Evolutionary conservation across 2,329 filamentous ascomycete species (phyloP).

Genomic region (Neopestalotiopsis clavispora): DNA sequence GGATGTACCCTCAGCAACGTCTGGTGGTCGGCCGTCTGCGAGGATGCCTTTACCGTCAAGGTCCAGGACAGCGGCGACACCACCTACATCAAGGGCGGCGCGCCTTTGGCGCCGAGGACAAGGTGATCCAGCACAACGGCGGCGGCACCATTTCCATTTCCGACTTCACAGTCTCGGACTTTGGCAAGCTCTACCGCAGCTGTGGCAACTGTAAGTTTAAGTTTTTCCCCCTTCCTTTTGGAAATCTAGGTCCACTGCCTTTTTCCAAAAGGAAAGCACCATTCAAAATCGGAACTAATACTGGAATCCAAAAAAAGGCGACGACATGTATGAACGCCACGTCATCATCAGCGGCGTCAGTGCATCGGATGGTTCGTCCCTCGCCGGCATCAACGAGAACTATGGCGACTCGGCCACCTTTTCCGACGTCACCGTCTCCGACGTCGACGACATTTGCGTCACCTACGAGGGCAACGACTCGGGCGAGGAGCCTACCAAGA

Average conservation of each 20-base stretch:
- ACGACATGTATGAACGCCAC: constrained; percentile 34
- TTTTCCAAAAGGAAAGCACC: background rate
- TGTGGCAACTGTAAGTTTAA: constrained; percentile 46
- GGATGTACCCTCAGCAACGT: constrained; percentile 35
- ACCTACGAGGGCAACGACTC: constrained; percentile 26
- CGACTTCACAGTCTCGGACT: constrained; percentile 42
- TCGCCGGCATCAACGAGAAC: constrained; percentile 42
- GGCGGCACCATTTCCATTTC: constrained; percentile 20
- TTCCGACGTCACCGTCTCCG: constrained; percentile 24
- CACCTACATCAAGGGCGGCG: constrained; percentile 27
- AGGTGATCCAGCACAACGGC: constrained; percentile 26
- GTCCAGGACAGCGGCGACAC: constrained; percentile 14
- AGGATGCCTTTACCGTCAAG: constrained; percentile 32
- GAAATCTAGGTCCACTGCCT: background rate
- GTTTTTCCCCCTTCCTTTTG: background rate
- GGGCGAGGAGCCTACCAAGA: constrained; percentile 26
- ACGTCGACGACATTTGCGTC: constrained; percentile 28
- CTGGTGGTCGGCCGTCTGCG: constrained; percentile 42
- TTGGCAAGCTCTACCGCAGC: constrained; percentile 50
- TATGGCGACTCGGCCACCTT: constrained; percentile 40
- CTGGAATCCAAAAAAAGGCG: constrained; percentile 13
- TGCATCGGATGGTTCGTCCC: constrained; percentile 33
- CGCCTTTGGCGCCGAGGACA: constrained; percentile 31
- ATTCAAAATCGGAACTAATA: background rate
- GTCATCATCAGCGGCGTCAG: constrained; percentile 36